Conservation (phyloP, 306 rosid genomes). For the Quercus robur region DNA sequence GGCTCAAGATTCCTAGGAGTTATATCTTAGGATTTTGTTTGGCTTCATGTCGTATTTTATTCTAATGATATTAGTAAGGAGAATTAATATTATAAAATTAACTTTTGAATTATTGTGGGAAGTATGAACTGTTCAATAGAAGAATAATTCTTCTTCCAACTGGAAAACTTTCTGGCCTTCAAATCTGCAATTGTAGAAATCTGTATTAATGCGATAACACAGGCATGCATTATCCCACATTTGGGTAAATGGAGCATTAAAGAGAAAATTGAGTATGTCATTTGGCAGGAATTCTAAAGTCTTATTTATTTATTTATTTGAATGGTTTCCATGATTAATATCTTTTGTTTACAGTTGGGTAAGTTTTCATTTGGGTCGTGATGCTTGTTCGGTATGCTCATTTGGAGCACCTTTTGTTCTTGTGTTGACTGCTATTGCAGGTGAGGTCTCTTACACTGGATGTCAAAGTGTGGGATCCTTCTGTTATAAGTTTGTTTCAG, state of each 20-base stretch:
- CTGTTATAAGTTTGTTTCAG: slow-evolving; percentile 92
- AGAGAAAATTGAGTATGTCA: slow-evolving; percentile 1
- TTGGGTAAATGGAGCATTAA: slow-evolving; percentile 2
- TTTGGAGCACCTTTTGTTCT: not conserved
- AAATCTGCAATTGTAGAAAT: not conserved
- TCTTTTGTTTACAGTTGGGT: not conserved
- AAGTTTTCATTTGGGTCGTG: slow-evolving; percentile 5
- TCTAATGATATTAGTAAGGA: not conserved
- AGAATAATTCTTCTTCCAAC: not conserved
- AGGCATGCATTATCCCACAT: not conserved
- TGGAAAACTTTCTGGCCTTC: not conserved
- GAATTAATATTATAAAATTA: not conserved
- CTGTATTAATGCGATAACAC: not conserved
- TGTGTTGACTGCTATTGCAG: slow-evolving; percentile 43
- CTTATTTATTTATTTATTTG: not conserved
- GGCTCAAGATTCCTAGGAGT: not conserved
- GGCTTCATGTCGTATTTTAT: not conserved
- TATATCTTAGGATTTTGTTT: not conserved
- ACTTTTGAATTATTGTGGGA: not conserved
- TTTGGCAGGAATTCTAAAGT: not conserved
- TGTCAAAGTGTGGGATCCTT: slow-evolving; percentile 99
- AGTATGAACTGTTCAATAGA: not conserved
- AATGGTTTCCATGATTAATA: not conserved
- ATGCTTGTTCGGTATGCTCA: slow-evolving; percentile 24
- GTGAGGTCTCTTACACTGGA: slow-evolving; percentile 97